Conservation (phyloP, 2,329 filamentous ascomycete genomes). For the Claviceps humidiphila region DNA sequence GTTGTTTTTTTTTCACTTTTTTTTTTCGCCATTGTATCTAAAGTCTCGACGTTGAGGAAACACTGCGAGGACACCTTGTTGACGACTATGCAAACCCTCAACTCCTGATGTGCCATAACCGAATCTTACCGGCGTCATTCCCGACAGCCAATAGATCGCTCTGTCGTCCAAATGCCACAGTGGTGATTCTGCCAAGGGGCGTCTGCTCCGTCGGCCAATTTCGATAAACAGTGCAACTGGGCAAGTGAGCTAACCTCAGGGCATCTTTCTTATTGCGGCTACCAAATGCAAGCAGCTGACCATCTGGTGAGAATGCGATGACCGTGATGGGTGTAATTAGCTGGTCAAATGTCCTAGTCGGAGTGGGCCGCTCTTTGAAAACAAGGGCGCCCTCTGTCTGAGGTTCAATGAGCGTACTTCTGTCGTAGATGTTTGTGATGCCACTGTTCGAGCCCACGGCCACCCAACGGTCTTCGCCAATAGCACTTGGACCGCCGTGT, state of each 20-base stretch:
- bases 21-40: neutral
- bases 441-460: constrained; percentile 76
- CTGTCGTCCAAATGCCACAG: constrained; percentile 52
- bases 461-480: constrained; percentile 80
- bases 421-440: constrained; percentile 89
- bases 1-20: neutral
- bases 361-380: constrained; percentile 56
- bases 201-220: constrained; percentile 95
- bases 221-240: constrained; percentile 82
- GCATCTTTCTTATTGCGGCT: constrained; percentile 83
- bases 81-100: constrained; percentile 23
- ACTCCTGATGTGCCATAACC: constrained; percentile 75
- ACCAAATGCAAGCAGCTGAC: constrained; percentile 76
- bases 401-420: constrained; percentile 44
- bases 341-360: constrained; percentile 65
- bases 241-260: constrained; percentile 74
- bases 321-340: constrained; percentile 74
- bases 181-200: constrained; percentile 70
- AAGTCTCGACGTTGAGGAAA: neutral
- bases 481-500: constrained; percentile 39
- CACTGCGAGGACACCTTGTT: neutral
- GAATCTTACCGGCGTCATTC: constrained; percentile 78
- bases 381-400: constrained; percentile 27
- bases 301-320: constrained; percentile 73
- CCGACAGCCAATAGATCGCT: constrained; percentile 69